Evolutionary conservation across 2,329 filamentous ascomycete genomes (phyloP), one percentile per base, ranked within the genome.

Genomic region (Leptoxyphium fumago): DNA sequence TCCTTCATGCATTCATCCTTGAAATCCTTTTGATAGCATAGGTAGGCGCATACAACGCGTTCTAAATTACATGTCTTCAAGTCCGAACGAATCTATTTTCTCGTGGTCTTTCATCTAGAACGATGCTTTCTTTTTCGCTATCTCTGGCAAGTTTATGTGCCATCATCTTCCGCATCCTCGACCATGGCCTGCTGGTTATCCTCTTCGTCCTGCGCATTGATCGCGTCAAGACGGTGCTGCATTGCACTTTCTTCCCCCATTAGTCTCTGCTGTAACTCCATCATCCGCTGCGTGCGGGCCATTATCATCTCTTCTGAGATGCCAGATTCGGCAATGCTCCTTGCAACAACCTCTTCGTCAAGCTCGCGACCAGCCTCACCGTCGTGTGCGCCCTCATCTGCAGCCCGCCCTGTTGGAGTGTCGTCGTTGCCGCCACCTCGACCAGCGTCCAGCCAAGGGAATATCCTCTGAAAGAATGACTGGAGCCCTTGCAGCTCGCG

Each of bases 381-480:
- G 2, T 39, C 46, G 10, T 38, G 40, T 29, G 21, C 50, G 40
- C 28, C 48, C 8, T n/a, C 45, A 3, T 42, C 32, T 5, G 29
- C 48, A 26, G 21, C 21, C 21, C 7, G 4, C 21, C 21, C 21
- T 26, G n/a, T n/a, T n/a, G n/a, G n/a, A 40, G 38, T 44, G n/a
- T 43, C 42, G 10, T 41, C 43, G 2, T 42, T 41, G 15, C 39
- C 44, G n/a, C 38, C 42, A 3, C 38, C 32, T 42, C 14, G 45
- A 45, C 18, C 4, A 15, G 13, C 9, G 32, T 49, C 46, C 43
- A 56, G 55, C 55, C 57, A 57, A 0, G 57, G 56, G 41, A 58
- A 59, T 1, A 58, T 47, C 7, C 52, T 47, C 1, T 50, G 39
- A 44, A 59, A 60, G 46, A 58, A 59, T 15, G 44, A 44, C 15